Evolutionary conservation across 176 grass and related monocot genomes (phyloP).

Genomic region (Eleusine coracana): DNA sequence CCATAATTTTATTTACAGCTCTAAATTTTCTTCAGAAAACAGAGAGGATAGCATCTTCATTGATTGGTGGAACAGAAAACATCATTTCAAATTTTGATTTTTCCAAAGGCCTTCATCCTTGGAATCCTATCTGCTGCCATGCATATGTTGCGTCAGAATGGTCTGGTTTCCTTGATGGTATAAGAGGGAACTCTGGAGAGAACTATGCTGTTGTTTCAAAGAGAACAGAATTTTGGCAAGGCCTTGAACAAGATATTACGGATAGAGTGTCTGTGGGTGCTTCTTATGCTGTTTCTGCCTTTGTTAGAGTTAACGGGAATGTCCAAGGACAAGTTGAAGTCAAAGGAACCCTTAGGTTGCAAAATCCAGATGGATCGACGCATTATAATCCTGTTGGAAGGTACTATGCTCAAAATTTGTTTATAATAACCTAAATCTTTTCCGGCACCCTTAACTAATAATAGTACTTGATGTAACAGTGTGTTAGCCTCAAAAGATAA

Average conservation of each 20-base stretch:
- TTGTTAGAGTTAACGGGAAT: constrained; percentile 72
- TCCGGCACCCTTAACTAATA: constrained; percentile 5
- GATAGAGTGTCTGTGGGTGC: constrained; percentile 57
- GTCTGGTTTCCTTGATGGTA: constrained; percentile 80
- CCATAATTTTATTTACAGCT: constrained; percentile 33
- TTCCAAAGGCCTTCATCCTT: constrained; percentile 67
- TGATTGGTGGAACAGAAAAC: constrained; percentile 47
- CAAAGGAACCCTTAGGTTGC: constrained; percentile 69
- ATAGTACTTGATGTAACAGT: constrained; percentile 44
- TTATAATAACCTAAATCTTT: constrained; percentile 16
- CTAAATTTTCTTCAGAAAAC: constrained; percentile 55
- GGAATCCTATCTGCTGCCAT: constrained; percentile 67
- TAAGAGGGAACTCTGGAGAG: constrained; percentile 71
- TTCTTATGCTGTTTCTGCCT: constrained; percentile 56
- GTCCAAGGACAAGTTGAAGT: constrained; percentile 57
- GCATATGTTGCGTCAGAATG: constrained; percentile 88
- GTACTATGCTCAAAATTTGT: constrained; percentile 51
- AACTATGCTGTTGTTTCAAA: constrained; percentile 87
- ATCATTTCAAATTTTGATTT: constrained; percentile 72
- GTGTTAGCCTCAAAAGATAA: constrained; percentile 56
- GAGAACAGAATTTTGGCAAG: constrained; percentile 83
- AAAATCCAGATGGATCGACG: constrained; percentile 60
- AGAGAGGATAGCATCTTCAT: constrained; percentile 35
- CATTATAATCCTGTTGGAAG: constrained; percentile 67
- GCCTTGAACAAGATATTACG: constrained; percentile 88